Conservation (phyloP, 1,139 yeast species). For the Torulaspora pretoriensis region DNA sequence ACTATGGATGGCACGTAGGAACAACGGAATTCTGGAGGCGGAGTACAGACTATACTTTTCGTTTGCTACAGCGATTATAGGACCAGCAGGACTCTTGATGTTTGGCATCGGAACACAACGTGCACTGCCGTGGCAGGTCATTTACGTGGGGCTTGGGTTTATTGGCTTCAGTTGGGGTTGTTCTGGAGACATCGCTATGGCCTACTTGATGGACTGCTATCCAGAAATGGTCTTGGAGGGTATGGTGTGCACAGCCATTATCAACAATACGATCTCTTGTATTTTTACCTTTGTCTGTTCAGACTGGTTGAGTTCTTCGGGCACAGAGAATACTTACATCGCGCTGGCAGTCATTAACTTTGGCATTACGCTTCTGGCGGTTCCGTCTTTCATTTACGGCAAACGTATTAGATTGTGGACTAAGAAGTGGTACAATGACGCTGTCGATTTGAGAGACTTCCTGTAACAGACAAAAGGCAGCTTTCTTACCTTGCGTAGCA, state of each 20-base stretch:
- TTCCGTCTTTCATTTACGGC: constrained; percentile 70
- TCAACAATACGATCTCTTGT: constrained; percentile 74
- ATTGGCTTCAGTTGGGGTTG: constrained; percentile 75
- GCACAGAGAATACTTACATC: constrained; percentile 68
- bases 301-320: constrained; percentile 62
- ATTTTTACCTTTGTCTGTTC: constrained; percentile 77
- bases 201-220: constrained; percentile 65
- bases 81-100: constrained; percentile 71
- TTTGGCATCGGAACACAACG: constrained; percentile 84
- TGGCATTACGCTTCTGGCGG: constrained; percentile 54
- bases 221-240: constrained; percentile 77
- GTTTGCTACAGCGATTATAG: constrained; percentile 59
- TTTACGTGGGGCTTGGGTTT: constrained; percentile 62
- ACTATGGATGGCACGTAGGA: constrained; percentile 64
- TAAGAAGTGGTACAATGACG: constrained; percentile 53
- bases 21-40: constrained; percentile 72
- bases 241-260: constrained; percentile 81
- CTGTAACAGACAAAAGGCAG: constrained; percentile 12
- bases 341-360: constrained; percentile 70
- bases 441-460: constrained; percentile 58
- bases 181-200: constrained; percentile 69
- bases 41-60: constrained; percentile 74
- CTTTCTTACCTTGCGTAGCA: background rate
- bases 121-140: constrained; percentile 55
- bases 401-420: constrained; percentile 64